These are phyloP conservation scores for Komagataella populi DNA, from an alignment of 805 yeast genomes.

Conservation along the genomic window DNA sequence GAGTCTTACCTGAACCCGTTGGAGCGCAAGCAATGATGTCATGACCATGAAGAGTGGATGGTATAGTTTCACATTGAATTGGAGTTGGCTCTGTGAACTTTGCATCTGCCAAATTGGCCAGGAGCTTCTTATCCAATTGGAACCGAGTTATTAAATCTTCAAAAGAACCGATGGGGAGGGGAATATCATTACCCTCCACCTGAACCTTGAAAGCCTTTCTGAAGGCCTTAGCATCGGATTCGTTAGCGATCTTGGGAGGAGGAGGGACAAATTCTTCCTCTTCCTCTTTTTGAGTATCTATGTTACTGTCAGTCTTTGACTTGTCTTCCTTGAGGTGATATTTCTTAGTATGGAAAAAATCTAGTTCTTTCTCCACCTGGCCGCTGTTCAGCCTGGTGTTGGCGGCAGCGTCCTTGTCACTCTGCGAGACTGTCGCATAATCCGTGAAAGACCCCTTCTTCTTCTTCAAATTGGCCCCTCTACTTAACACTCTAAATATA, in stretches of 20 bases:
- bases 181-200: conserved; percentile 72
- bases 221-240: conserved; percentile 44
- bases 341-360: conserved; percentile 62
- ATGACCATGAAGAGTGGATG: conserved; percentile 51
- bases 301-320: conserved; percentile 15
- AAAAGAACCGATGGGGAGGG: conserved; percentile 86
- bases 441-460: conserved; percentile 30
- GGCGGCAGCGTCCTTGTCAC: conserved; percentile 3
- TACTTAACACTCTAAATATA: conserved; percentile 67
- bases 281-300: conserved; percentile 13
- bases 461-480: conserved; percentile 76
- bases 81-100: conserved; percentile 84
- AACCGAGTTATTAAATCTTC: conserved; percentile 65
- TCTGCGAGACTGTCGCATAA: conserved; percentile 18
- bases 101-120: conserved; percentile 50
- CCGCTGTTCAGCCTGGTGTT: conserved; percentile 11
- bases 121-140: conserved; percentile 41
- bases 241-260: conserved; percentile 31
- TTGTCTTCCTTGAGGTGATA: conserved; percentile 10
- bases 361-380: conserved; percentile 60
- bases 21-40: conserved; percentile 93
- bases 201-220: conserved; percentile 54
- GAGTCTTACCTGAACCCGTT: conserved; percentile 95
- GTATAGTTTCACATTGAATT: conserved; percentile 84
- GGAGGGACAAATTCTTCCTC: conserved; percentile 16